Evolutionary conservation across 768 basidiomycete genomes (phyloP), one percentile per base, ranked within the genome.

Genomic region (Stropharia rugosoannulata): DNA sequence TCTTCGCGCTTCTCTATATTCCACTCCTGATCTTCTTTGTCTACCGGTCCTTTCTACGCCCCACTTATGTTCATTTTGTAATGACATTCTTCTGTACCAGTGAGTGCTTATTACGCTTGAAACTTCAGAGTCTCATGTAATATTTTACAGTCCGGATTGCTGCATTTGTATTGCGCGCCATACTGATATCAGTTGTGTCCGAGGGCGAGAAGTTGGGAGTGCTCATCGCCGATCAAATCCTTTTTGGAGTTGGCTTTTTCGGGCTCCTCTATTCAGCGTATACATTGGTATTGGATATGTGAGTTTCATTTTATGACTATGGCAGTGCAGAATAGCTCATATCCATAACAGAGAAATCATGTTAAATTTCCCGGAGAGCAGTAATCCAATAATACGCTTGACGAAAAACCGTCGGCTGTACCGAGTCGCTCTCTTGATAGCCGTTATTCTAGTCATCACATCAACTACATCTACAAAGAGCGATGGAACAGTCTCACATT

Each of bases 201-300:
- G 70, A 64, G 6, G 75, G 71, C 37, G 60, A 72, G 11, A 70
- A 66, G 32, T 53, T 74, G 2, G 51, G 48, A 10, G 54, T 76
- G 12, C 64, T 75, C n/a, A 75, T 76, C 3, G 70, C 69, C 0
- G 73, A 76, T 42, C 57, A 74, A 59, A 64, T 77, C 5, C 62
- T 79, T 11, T 73, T 74, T 25, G 68, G 73, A 0, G 70, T 75
- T 22, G 78, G 78, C 3, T 80, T 75, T 60, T 73, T 76, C 39
- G 74, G 72, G n/a, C 61, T 80, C 6, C 59, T 80, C 12, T 75
- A 73, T 47, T 73, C 75, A 1, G 68, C 74, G 0, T 79, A 76
- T 49, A 74, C 68, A 0, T 68, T 79, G 2, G 73, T 77, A 6
- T 57, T 76, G 13, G 76, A 79, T 52, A 65, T 75, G 79, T 79